These are phyloP conservation scores for Calonectria hongkongensis DNA, from an alignment of 2,329 filamentous ascomycete genomes.

Conservation along the genomic window DNA sequence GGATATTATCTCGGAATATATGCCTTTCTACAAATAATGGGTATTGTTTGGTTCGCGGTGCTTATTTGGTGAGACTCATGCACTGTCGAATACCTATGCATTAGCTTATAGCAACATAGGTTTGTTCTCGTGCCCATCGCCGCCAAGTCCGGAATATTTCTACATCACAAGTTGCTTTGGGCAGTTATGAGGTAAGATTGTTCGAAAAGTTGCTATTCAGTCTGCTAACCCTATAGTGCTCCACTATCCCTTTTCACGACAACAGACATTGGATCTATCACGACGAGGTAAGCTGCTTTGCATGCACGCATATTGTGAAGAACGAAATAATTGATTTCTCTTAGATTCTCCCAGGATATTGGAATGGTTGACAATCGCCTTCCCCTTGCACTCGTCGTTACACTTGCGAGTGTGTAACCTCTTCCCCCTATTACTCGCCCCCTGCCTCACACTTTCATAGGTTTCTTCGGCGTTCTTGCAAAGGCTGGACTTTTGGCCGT, in stretches of 20 bases:
- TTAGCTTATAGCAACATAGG: slow-evolving; percentile 40
- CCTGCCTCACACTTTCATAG: slow-evolving; percentile 47
- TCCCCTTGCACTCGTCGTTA: slow-evolving; percentile 58
- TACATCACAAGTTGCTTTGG: slow-evolving; percentile 52
- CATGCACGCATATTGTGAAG: background rate
- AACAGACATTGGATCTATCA: slow-evolving; percentile 63
- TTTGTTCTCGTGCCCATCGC: slow-evolving; percentile 56
- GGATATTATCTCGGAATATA: slow-evolving; percentile 55
- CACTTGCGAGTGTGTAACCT: slow-evolving; percentile 59
- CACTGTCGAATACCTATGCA: accelerated
- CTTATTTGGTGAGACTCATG: slow-evolving; percentile 46
- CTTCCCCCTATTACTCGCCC: background rate
- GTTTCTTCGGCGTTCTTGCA: slow-evolving; percentile 57
- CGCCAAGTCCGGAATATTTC: slow-evolving; percentile 52
- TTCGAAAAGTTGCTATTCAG: accelerated
- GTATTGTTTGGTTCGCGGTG: slow-evolving; percentile 48
- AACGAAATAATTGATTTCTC: background rate
- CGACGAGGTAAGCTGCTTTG: slow-evolving; percentile 59
- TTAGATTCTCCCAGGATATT: slow-evolving; percentile 66
- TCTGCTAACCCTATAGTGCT: slow-evolving; percentile 55
- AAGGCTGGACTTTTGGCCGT: slow-evolving; percentile 52
- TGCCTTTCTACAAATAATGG: slow-evolving; percentile 49
- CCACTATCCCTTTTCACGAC: slow-evolving; percentile 63
- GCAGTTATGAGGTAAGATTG: slow-evolving; percentile 46
- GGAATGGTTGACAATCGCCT: slow-evolving; percentile 66